Base-by-base conservation (phyloP, 192 early-diverging fungal genomes). In the Podochytrium sp. region DNA sequence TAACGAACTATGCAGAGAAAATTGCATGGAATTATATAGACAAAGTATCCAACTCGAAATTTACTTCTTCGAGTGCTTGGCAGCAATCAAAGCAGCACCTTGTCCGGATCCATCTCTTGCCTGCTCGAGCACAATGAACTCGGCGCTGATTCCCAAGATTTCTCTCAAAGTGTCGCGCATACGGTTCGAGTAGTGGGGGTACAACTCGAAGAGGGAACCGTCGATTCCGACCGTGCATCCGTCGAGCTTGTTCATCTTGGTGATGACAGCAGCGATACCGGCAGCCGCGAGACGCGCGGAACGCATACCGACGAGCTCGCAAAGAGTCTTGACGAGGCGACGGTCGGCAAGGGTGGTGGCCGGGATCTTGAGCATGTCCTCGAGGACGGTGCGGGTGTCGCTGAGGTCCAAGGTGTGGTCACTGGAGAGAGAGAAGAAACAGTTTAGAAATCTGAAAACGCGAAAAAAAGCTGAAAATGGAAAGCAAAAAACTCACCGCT, bases 201-300 rank as follows among this genome's bases (percentile, higher is more conserved):
- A 98, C 66, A 91, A 89, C 79, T 97, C 91, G 80, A 93, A 98
- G 43, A 95, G 85, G 35, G 91, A 92, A 34, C 95, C 96, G 60
- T 96, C 94, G 56, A 98, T 90, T 35, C 93, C 96, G 25, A 98
- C 89, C 32, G 92, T 91, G 69, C 81, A 84, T 35, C 83, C 88
- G 57, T 81, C 73, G 7, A 83, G 69, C 35, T 78, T 60, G 55
- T 81, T 84, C 35, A 82, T 85, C 76, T 93, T 92, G 39, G 85
- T 80, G 49, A 92, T 78, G 50, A 93, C 74, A 23, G 90, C 91
- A 10, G 91, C 89, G 39, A 78, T 68, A 65, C 77, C 82, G 40
- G 80, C 82, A 41, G 90, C 88, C 63, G 87, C 82, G 50, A 97
- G 87, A 51, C 92, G 89, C 30, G 95, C 94, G 27, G 92, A 86